Base-by-base conservation (phyloP, 1,139 yeast species). In the Entelexis sorbosivorans region DNA sequence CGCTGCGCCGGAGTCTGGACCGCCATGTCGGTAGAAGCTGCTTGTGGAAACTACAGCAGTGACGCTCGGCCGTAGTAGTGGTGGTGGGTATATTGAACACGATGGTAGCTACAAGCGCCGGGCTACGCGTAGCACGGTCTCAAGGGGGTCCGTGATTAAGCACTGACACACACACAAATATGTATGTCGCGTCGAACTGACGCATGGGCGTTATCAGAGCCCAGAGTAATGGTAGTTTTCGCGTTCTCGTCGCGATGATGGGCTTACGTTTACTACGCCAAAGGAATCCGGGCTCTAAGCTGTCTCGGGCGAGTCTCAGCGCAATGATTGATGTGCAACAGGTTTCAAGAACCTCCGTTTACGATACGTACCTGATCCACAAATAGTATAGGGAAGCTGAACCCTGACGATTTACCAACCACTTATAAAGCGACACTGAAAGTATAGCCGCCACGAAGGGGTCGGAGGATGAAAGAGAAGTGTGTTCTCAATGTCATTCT, bases 1-100 rank as follows among this genome's bases (percentile, higher is more conserved):
- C 89, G 82, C 71, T 88, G 96, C 63, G 76, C 79, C 3, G 58
- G 58, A 10, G 58, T 52, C 47, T 56, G 58, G 9, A 19, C 45
- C 20, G 36, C 45, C 45, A 42, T 42, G 11, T 20, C 7, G 2
- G 6, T 14, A 14, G 16, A 22, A 2, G 8, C 17, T n/a, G 17
- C 34, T 31, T 31, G 6, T 10, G n/a, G 14, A 32, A 13, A 7
- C 8, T 32, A 32, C 34, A 2, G 19, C 19, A 6, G 40, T 20
- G 17, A 16, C 3, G 16, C 10, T 20, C 16, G 19, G 24, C 38
- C 8, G 9, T 2, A 9, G 14, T n/a, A n/a, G n/a, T n/a, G n/a
- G n/a, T n/a, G n/a, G 26, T 14, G 13, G 33, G 11, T 14, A n/a
- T 5, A 10, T n/a, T 24, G 43, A n/a, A 39, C 43, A 26, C 43